Base-by-base conservation (phyloP, 139 green algal genomes). In the Micractinium conductrix region DNA sequence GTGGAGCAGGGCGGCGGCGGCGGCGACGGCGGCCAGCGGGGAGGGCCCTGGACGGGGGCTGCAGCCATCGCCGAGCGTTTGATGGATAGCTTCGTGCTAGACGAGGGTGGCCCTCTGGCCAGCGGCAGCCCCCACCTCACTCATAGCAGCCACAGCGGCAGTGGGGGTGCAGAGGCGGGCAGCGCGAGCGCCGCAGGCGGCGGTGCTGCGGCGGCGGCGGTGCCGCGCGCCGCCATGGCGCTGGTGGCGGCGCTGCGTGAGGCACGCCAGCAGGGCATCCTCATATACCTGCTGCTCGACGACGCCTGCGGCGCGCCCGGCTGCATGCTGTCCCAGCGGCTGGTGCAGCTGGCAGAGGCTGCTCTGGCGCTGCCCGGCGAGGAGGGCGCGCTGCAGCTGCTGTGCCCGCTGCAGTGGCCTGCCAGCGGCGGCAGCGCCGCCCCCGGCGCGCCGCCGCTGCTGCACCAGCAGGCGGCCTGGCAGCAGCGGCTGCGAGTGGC, bases 401-500 rank as follows among this genome's bases (percentile, higher is more conserved):
- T 78, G 45, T 69, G 58, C 65, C 79, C 79, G 26, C 40, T 42
- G 24, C 79, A 42, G 45, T 84, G 44, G 38, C 79, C 79, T 45
- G 35, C n/a, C 24, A n/a, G 44, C 45, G 22, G 30, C 62, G 24
- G 42, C 38, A 37, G 42, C 78, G 30, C 21, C 50, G 24, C 37
- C 62, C 40, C 19, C n/a, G 37, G 45, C 35, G 17, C 24, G 26
- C 60, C n/a, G 6, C 9, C 24, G 79, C 79, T 84, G 79, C 79
- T 84, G 45, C 44, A 38, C n/a, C 78, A 45, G 78, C 84, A 88
- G 44, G 50, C 48, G 45, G 74, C 37, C 12, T 84, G 78, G 76
- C 84, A 85, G 60, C 74, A 80, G 63, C 84, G 84, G 38, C 79
- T 89, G 42, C 85, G 85, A 8, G 50, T 89, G 81, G 79, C 60